Conservation (phyloP, 352 stramenopile genomes). For the Plasmopara viticola region DNA sequence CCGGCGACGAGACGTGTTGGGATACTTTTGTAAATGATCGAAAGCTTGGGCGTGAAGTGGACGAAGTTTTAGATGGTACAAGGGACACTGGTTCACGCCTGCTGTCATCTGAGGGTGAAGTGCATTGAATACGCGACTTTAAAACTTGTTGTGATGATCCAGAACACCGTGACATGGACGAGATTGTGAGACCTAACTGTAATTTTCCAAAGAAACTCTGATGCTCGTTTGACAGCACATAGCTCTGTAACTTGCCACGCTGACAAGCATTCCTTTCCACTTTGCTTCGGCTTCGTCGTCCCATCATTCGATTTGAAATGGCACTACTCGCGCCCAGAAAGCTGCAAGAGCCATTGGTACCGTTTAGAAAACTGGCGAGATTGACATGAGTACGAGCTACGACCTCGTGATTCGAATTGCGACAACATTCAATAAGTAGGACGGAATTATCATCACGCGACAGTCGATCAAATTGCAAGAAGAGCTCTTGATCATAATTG, state of each 20-base stretch:
- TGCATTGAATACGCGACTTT: conserved; percentile 22
- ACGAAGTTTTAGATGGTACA: no score
- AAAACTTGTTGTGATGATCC: conserved; percentile 28
- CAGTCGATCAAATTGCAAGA: conserved; percentile 77
- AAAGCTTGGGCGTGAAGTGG: conserved; percentile 22
- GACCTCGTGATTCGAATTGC: conserved; percentile 63
- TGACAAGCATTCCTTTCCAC: conserved; percentile 16
- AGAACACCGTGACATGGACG: conserved; percentile 50
- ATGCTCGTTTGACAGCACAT: conserved; percentile 76
- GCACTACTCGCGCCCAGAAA: background rate
- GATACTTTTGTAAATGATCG: conserved; percentile 37
- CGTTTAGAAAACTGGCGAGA: conserved; percentile 73
- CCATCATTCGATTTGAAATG: conserved; percentile 22
- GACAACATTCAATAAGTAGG: conserved; percentile 76
- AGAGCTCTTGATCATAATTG: conserved; percentile 74
- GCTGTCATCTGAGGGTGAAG: conserved; percentile 1
- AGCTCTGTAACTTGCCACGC: conserved; percentile 44
- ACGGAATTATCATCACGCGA: conserved; percentile 83
- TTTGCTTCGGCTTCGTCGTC: conserved; percentile 22
- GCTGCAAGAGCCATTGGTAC: no score
- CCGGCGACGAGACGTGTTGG: conserved; percentile 9
- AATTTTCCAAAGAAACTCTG: conserved; percentile 84
- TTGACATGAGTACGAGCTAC: conserved; percentile 80
- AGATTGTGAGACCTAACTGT: conserved; percentile 53
- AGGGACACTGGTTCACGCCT: no score